Percentiles rank a stretch among this genome's conserved stretches.
Conservation (phyloP, 2,329 filamentous ascomycete species). For the Colletotrichum simmondsii region DNA sequence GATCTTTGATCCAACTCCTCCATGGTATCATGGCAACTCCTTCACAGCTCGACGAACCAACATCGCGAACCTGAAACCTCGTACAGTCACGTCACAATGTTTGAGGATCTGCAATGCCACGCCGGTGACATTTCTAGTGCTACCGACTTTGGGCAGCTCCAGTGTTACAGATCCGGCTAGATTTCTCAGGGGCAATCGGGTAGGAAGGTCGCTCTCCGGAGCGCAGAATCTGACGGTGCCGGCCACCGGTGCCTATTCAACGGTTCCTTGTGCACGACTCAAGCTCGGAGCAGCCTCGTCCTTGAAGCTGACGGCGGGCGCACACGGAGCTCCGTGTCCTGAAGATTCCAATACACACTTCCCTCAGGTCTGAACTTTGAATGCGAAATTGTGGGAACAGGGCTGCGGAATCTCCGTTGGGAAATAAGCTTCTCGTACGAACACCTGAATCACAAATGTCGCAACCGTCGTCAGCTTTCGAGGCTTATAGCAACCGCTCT, state of each 20-base stretch:
- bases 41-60: not conserved
- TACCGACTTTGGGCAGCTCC: not conserved
- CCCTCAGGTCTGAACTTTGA: conserved; percentile 25
- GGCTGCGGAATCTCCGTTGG: not conserved
- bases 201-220: not conserved
- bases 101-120: conserved; percentile 29
- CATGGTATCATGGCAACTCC: not conserved
- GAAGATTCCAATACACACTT: not conserved
- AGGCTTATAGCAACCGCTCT: not conserved
- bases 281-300: not conserved
- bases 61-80: conserved; percentile 24
- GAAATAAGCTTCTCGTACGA: conserved; percentile 1
- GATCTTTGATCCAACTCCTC: not conserved
- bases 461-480: not conserved
- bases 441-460: not conserved
- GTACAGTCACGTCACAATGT: conserved; percentile 9
- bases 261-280: conserved; percentile 1
- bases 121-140: not conserved
- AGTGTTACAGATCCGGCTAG: conserved; percentile 8
- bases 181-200: conserved; percentile 1
- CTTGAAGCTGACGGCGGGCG: not conserved
- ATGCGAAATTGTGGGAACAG: not conserved
- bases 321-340: conserved; percentile 9
- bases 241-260: not conserved
- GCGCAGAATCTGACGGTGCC: not conserved